These are phyloP conservation scores for Cryptococcus sp. DNA, from an alignment of 1,284 basidiomycete genomes.

Conservation along the genomic window DNA sequence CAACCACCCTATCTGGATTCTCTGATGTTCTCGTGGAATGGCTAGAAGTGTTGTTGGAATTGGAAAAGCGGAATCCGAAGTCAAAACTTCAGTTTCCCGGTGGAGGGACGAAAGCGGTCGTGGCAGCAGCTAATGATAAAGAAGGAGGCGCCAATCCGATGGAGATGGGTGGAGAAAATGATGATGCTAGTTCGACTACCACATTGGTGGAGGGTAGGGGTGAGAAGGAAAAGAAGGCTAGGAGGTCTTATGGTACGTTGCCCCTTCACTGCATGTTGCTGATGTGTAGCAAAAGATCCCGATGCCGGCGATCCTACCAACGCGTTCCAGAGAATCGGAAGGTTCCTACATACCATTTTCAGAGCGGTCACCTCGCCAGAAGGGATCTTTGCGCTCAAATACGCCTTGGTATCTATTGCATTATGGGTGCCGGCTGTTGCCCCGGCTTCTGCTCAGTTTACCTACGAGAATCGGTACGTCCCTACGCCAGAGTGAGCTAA, in stretches of 20 bases:
- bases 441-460: slow-evolving; percentile 46
- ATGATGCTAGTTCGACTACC: slow-evolving; percentile 9
- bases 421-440: slow-evolving; percentile 58
- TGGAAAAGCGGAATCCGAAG: slow-evolving; percentile 41
- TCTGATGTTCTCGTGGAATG: slow-evolving; percentile 37
- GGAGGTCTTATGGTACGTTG: slow-evolving; percentile 11
- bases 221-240: slow-evolving; percentile 10
- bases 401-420: slow-evolving; percentile 55
- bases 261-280: slow-evolving; percentile 1
- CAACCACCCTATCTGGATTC: slow-evolving; percentile 45
- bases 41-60: slow-evolving; percentile 33
- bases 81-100: slow-evolving; percentile 49
- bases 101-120: slow-evolving; percentile 46
- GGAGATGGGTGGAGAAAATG: slow-evolving; percentile 27
- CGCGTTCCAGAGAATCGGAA: slow-evolving; percentile 30
- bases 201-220: slow-evolving; percentile 10
- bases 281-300: slow-evolving; percentile 27
- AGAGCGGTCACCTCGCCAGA: slow-evolving; percentile 25
- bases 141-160: slow-evolving; percentile 21
- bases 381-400: slow-evolving; percentile 56
- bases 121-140: slow-evolving; percentile 34
- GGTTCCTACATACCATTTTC: slow-evolving; percentile 18
- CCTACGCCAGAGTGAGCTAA: background rate
- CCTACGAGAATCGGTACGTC: slow-evolving; percentile 29
- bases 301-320: slow-evolving; percentile 43